Conservation (phyloP, 345 rosid species). For the Salix arbutifolia region DNA sequence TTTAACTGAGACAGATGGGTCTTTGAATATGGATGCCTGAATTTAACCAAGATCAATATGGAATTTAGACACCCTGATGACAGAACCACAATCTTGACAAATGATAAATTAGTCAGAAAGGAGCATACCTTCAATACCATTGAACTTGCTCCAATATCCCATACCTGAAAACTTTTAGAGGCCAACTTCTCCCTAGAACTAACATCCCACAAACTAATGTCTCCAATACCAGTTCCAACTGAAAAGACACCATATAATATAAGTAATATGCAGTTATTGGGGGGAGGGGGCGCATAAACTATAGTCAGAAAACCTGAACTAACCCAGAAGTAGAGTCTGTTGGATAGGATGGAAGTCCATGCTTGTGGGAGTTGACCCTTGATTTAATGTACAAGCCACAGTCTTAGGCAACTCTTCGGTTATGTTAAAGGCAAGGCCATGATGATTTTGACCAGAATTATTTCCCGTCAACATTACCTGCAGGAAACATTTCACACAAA, state of each 20-base stretch:
- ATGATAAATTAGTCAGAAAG: neutral
- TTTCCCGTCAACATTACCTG: slow-evolving; percentile 25
- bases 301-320: slow-evolving; percentile 16
- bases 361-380: slow-evolving; percentile 36
- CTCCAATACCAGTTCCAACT: slow-evolving; percentile 41
- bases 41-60: slow-evolving; percentile 4
- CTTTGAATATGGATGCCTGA: slow-evolving; percentile 37
- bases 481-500: neutral
- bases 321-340: slow-evolving; percentile 42
- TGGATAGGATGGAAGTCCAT: slow-evolving; percentile 45
- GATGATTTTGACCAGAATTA: slow-evolving; percentile 17
- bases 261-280: slow-evolving; percentile 3
- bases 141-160: slow-evolving; percentile 35
- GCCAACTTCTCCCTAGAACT: slow-evolving; percentile 29
- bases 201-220: slow-evolving; percentile 40
- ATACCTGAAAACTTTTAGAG: slow-evolving; percentile 30
- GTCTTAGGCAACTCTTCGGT: slow-evolving; percentile 33
- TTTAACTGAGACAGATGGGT: slow-evolving; percentile 37
- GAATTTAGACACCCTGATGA: neutral
- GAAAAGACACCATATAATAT: slow-evolving; percentile 3
- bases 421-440: slow-evolving; percentile 1
- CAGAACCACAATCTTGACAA: neutral
- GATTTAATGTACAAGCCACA: slow-evolving; percentile 27
- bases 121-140: slow-evolving; percentile 33
- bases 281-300: neutral